Evolutionary conservation across 306 rosid genomes (phyloP), one percentile per base, ranked within the genome.

Genomic region (Luffa aegyptiaca): DNA sequence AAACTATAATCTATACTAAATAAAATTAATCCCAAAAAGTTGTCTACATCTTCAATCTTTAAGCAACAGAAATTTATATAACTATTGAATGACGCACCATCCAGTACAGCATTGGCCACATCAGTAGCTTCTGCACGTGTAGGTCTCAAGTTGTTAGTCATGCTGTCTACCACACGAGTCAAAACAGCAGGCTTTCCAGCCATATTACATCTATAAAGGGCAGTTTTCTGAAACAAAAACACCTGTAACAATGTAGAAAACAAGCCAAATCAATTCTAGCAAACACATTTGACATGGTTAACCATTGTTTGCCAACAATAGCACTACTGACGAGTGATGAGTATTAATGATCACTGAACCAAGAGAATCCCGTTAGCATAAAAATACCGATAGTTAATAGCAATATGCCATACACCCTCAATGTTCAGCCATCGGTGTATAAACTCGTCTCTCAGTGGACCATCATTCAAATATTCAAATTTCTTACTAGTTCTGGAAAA

Each of bases 71-170:
- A 49, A 31, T 49, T 46, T 5, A 36, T 64, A 7, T 12, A 72
- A 55, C 5, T 57, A 20, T 18, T 36, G 35, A 6, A 62, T 31
- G 16, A 5, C 33, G 2, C 8, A 61, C 98, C 98, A 84, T 94
- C 98, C 80, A 94, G 82, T 83, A 94, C 91, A 70, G 96, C 96
- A 83, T 94, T 94, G 73, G 98, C 98, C 85, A 94, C 98, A 84
- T 94, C 98, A 57, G 98, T 94, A 70, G 98, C 98, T 87, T 94
- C 98, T 18, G 98, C 98, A 88, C 98, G 98, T 81, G 98, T 94
- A 59, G 98, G 98, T 69, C 98, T 86, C 81, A 94, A 82, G 87
- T 94, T 94, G 86, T 85, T 89, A 3, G 98, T 92, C 98, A 94
- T 94, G 77, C 97, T 92, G 83, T 94, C 98, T 82, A 94, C 98